Conservation (phyloP, 306 rosid species). For the Corylus heterophylla region DNA sequence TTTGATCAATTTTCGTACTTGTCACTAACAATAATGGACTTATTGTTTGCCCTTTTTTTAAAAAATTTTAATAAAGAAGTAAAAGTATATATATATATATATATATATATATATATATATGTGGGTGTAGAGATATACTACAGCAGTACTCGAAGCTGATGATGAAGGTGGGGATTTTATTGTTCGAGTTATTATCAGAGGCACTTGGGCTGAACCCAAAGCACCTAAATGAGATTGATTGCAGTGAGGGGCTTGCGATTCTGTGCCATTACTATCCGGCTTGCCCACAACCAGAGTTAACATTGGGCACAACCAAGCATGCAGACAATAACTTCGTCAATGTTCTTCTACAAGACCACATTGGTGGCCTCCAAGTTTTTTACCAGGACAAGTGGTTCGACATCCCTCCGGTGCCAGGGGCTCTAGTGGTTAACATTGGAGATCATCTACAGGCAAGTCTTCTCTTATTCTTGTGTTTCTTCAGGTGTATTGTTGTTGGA, state of each 20-base stretch:
- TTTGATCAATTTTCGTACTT: no score
- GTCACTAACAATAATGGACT: no score
- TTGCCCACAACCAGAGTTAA: slow-evolving; percentile 5
- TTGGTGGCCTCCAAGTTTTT: slow-evolving; percentile 33
- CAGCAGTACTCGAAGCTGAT: slow-evolving; percentile 24
- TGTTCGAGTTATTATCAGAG: slow-evolving; percentile 6
- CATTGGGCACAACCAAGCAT: slow-evolving; percentile 15
- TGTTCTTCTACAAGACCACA: slow-evolving; percentile 32
- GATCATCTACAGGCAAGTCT: slow-evolving; percentile 8
- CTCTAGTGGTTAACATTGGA: slow-evolving; percentile 1
- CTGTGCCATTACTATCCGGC: slow-evolving; percentile 10
- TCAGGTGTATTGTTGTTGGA: no score
- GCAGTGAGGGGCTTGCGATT: neutral
- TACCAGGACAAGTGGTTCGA: neutral
- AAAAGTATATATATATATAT: no score
- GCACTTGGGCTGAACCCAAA: slow-evolving; percentile 6
- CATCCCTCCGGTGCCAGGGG: neutral
- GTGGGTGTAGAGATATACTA: neutral
- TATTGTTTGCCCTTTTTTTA: no score
- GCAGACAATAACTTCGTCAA: slow-evolving; percentile 16
- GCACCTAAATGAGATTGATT: neutral
- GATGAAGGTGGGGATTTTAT: slow-evolving; percentile 8
- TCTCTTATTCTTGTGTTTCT: neutral
- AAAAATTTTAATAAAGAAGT: no score
- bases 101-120: no score